Conservation (phyloP, 2,329 filamentous ascomycete species). For the Diaporthe citrichinensis region DNA sequence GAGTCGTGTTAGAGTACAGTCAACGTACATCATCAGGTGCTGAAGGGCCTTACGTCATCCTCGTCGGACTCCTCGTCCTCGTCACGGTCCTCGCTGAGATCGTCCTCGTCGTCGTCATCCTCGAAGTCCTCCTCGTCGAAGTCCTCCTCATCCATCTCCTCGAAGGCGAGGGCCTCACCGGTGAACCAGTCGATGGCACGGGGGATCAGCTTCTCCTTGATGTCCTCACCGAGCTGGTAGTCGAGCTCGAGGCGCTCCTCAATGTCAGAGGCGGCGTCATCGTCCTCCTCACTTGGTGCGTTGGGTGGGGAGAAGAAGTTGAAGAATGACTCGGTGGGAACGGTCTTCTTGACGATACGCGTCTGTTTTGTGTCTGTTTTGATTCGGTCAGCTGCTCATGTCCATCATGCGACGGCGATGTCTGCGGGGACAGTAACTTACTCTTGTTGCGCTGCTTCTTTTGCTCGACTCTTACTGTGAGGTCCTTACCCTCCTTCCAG, state of each 20-base stretch:
- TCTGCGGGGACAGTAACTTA: slow-evolving; percentile 59
- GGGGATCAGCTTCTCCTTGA: slow-evolving; percentile 99
- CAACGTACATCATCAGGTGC: neutral
- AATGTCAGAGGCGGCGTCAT: slow-evolving; percentile 87
- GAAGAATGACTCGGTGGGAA: slow-evolving; percentile 98
- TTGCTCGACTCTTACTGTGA: slow-evolving; percentile 95
- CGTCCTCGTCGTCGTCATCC: slow-evolving; percentile 93
- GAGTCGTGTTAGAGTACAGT: slow-evolving; percentile 45
- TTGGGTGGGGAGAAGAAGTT: slow-evolving; percentile 99
- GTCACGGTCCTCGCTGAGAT: slow-evolving; percentile 86
- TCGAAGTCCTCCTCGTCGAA: slow-evolving; percentile 86
- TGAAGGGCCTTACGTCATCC: slow-evolving; percentile 74
- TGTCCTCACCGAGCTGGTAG: slow-evolving; percentile 98
- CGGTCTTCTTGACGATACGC: slow-evolving; percentile 98
- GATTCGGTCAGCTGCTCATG: slow-evolving; percentile 39
- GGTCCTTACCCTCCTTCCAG: slow-evolving; percentile 93
- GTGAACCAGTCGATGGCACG: slow-evolving; percentile 99
- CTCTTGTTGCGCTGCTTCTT: slow-evolving; percentile 99
- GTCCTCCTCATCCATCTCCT: slow-evolving; percentile 89
- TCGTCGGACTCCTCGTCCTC: slow-evolving; percentile 83
- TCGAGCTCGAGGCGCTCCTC: slow-evolving; percentile 98
- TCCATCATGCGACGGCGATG: neutral
- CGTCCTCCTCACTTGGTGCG: slow-evolving; percentile 81
- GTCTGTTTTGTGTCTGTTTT: slow-evolving; percentile 95
- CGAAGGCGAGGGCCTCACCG: slow-evolving; percentile 95